Conservation (phyloP, 2,329 filamentous ascomycete genomes). For the Coniochaeta sp. region DNA sequence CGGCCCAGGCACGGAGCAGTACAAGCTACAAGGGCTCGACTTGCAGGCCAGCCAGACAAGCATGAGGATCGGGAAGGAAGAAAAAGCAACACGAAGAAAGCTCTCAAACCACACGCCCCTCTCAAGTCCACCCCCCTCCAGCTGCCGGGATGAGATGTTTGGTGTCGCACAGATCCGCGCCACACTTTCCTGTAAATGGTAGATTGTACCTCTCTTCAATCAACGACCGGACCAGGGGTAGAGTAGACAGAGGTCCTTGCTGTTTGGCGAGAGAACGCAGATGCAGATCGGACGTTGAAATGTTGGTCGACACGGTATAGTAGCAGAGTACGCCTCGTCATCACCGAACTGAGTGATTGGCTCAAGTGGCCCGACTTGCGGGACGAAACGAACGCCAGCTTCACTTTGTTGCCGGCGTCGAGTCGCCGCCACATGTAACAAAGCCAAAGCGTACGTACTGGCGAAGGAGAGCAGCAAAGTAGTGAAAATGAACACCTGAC, state of each 20-base stretch:
- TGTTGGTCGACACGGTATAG: background rate
- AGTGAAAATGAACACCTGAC: background rate
- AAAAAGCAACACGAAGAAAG: background rate
- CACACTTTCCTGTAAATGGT: slow-evolving; percentile 1
- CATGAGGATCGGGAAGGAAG: background rate
- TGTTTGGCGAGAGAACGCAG: background rate
- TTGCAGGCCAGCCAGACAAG: background rate
- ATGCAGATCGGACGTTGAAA: background rate
- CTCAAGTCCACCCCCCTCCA: background rate
- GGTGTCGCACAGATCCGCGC: slow-evolving; percentile 4
- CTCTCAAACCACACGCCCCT: background rate
- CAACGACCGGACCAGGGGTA: background rate
- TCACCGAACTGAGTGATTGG: background rate
- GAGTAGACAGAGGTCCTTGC: background rate
- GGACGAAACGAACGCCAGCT: background rate
- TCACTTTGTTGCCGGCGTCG: background rate
- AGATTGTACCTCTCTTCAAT: background rate
- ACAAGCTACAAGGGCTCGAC: background rate
- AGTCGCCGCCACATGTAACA: background rate
- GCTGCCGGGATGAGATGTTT: background rate
- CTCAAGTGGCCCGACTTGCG: background rate
- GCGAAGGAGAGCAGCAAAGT: too few relatives aligned
- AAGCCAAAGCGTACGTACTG: background rate
- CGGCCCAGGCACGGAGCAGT: slow-evolving; percentile 6
- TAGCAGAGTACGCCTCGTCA: background rate